Percentiles rank a stretch among this genome's conserved stretches.
These are phyloP conservation scores for Fusarium nurragi DNA, from an alignment of 2,329 filamentous ascomycete species.

Conservation along the genomic window DNA sequence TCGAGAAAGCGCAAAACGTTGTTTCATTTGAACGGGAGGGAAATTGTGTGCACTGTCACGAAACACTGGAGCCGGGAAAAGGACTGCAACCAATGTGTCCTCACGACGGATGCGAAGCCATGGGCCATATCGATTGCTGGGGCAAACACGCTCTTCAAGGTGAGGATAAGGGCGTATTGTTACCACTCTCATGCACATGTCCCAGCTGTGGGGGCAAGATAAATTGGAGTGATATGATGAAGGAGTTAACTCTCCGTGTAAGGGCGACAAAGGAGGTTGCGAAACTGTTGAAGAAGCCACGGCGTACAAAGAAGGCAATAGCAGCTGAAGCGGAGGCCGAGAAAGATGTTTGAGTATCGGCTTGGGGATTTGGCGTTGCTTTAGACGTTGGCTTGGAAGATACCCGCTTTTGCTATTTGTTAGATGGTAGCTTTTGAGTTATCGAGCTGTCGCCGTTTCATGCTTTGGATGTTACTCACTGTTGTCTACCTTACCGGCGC, in stretches of 20 bases:
- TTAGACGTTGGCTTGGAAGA: slow-evolving; percentile 26
- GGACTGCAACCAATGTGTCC: slow-evolving; percentile 68
- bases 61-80: slow-evolving; percentile 55
- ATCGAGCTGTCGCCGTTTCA: background rate
- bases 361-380: background rate
- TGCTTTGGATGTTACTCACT: background rate
- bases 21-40: slow-evolving; percentile 67
- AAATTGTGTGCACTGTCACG: slow-evolving; percentile 62
- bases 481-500: too few relatives aligned
- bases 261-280: slow-evolving; percentile 76
- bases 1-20: slow-evolving; percentile 64
- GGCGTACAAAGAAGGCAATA: slow-evolving; percentile 43
- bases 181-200: slow-evolving; percentile 77
- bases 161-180: slow-evolving; percentile 55
- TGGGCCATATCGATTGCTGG: slow-evolving; percentile 70
- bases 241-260: slow-evolving; percentile 78
- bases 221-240: slow-evolving; percentile 81
- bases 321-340: slow-evolving; percentile 18
- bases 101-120: slow-evolving; percentile 61
- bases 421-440: background rate
- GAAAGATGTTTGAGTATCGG: slow-evolving; percentile 8
- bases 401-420: slow-evolving; percentile 18
- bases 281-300: slow-evolving; percentile 69
- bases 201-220: slow-evolving; percentile 72
- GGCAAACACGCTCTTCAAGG: slow-evolving; percentile 59